Evolutionary conservation across 2,329 filamentous ascomycete genomes (phyloP), one percentile per base, ranked within the genome.

Genomic region (Bipolaris bicolor): DNA sequence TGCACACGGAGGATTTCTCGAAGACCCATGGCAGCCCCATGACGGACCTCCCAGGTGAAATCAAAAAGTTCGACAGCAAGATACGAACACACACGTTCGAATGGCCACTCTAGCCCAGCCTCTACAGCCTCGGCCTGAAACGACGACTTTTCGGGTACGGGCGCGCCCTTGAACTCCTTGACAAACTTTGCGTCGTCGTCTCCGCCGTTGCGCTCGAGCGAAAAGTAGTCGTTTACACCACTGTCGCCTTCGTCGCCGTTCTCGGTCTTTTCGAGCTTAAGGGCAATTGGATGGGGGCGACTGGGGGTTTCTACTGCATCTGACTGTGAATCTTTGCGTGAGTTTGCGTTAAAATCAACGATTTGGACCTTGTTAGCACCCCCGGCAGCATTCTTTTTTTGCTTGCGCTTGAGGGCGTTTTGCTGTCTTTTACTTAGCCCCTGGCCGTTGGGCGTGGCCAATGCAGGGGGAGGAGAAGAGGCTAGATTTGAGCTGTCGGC

Each of bases 1-100:
- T 99, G 95, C n/a, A 92, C 90, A 60, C 94, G 88, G 49, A 97
- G 83, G 16, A 99, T 87, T 76, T 99, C 95, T 70, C 95, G 87
- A 36, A 99, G 81, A 10, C 92, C 95, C 89, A 99, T 95, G 13
- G 95, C 93, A 54, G 96, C 95, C 69, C 95, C 95, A 75, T 99
- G 95, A 15, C 95, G 89, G 7, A 93, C 92, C 76, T 99, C 95
- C 96, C 95, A 99, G 46, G 90, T 88, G 2, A 90, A 82, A 72
- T 99, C 94, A 67, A 99, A 98, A 1, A 99, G 83, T 72, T 99
- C 95, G 33, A 98, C 84, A 69, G 91, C 94, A 57, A 99, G 84
- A 68, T 97, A 95, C 60, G 98, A 95, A 75, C 92, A 97, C 34
- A 99, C 86, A 51, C 92, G 88, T 70, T 97, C 93, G 69, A 91